These are phyloP conservation scores for Aureobasidium namibiae DNA, from an alignment of 2,329 filamentous ascomycete species.

Conservation along the genomic window DNA sequence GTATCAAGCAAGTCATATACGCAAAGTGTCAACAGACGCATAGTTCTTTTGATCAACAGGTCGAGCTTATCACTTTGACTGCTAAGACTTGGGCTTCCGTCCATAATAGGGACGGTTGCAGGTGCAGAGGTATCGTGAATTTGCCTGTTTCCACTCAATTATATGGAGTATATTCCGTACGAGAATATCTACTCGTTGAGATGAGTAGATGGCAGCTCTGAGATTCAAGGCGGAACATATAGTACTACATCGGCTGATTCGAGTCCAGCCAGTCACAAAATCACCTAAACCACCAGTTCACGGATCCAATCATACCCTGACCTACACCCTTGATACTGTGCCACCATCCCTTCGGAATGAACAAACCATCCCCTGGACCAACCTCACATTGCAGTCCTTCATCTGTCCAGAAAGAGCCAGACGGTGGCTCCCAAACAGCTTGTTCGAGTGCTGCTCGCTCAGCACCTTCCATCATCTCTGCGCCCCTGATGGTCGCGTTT, in stretches of 20 bases:
- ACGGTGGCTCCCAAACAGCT: conserved; percentile 55
- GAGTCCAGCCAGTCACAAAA: neutral
- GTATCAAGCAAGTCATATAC: neutral
- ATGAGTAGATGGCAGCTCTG: too few species aligned
- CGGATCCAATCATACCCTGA: conserved; percentile 51
- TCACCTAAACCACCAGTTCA: conserved; percentile 75
- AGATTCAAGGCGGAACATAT: too few species aligned
- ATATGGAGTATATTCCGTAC: too few species aligned
- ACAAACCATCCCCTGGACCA: conserved; percentile 60
- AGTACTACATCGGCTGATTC: neutral
- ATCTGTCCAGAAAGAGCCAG: conserved; percentile 21
- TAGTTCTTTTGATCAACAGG: neutral
- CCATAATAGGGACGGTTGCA: too few species aligned
- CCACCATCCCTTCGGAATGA: conserved; percentile 81
- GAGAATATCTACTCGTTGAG: too few species aligned
- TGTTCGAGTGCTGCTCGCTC: conserved; percentile 60
- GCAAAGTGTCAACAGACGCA: neutral
- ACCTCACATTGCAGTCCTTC: conserved; percentile 47
- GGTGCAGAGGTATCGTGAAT: too few species aligned
- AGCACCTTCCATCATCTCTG: conserved; percentile 83
- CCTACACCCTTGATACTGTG: conserved; percentile 66
- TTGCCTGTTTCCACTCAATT: too few species aligned
- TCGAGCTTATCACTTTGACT: neutral
- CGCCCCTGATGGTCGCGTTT: conserved; percentile 54
- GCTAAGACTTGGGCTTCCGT: too few species aligned